Evolutionary conservation across 2,329 filamentous ascomycete genomes (phyloP).

Genomic region (Colletotrichum brevisporum): DNA sequence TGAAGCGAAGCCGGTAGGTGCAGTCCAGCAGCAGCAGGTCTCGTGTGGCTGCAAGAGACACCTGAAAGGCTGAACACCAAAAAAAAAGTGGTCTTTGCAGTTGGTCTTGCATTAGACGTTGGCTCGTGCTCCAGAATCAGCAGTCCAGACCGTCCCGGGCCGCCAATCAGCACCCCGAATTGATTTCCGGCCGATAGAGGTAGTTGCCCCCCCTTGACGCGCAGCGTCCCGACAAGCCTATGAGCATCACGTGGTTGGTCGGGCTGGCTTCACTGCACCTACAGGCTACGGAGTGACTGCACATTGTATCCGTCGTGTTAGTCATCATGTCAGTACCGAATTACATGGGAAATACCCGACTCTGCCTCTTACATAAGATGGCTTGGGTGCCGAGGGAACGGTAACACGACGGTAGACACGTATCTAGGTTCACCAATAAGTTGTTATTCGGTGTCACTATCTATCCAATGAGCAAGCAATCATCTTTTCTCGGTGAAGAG

Average conservation of each 20-base stretch:
- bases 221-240: constrained; percentile 5
- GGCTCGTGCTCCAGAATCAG: constrained; percentile 26
- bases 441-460: background rate
- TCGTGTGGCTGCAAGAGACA: constrained; percentile 31
- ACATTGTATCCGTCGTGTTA: too few relatives aligned
- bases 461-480: background rate
- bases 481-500: too few relatives aligned
- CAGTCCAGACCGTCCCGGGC: constrained; percentile 17
- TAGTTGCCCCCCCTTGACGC: background rate
- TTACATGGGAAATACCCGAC: background rate
- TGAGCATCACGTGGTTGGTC: constrained; percentile 33
- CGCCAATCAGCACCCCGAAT: constrained; percentile 34
- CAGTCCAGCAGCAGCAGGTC: background rate
- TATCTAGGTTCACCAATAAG: background rate
- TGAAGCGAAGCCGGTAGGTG: constrained; percentile 2
- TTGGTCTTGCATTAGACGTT: constrained; percentile 40
- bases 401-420: too few relatives aligned
- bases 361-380: background rate
- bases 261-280: constrained; percentile 1
- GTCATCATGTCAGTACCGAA: background rate
- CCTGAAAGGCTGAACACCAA: constrained; percentile 11
- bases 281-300: too few relatives aligned
- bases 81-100: constrained; percentile 25
- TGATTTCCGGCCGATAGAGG: constrained; percentile 25
- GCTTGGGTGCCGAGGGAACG: background rate